Evolutionary conservation across 495 filamentous ascomycete species (phyloP), one percentile per base, ranked within the genome.

Genomic region (Penicillium salamii): DNA sequence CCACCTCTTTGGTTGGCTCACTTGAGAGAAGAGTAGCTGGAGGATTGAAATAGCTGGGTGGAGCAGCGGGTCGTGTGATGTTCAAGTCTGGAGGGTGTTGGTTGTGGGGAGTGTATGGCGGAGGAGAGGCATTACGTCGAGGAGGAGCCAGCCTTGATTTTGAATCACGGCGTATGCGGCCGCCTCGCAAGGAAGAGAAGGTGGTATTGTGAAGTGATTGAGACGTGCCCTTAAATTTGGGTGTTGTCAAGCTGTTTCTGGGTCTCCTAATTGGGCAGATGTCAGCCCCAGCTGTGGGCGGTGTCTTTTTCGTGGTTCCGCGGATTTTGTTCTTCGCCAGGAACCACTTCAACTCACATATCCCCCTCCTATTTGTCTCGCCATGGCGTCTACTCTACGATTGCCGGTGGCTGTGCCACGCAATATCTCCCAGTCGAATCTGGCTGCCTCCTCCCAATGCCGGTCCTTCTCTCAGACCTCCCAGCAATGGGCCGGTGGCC

Each of bases 61-160:
- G 50, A 15, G 21, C 20, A 36, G 33, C 43, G 19, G 57, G 32
- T 36, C 41, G 57, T 15, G 61, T 41, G 32, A 55, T 34, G 26
- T 55, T 66, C 53, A 69, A 41, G 56, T 67, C 57, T 55, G 62
- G 47, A 47, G 55, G 60, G 52, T 58, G 45, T 46, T 59, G 57
- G 53, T 55, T 35, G 53, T 58, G 65, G 28, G 57, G 57, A 46
- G 65, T 59, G 62, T 66, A 64, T 56, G 66, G 63, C 49, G 66
- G 65, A 67, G 71, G 66, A 61, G 65, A 66, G 54, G 56, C 70
- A 71, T 72, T 66, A 65, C 66, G 65, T 62, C 54, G 66, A 69
- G 61, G 62, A 67, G 59, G 66, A 74, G 71, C 71, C 71, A 74
- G 71, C 63, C 67, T 74, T 72, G 58, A 52, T 49, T 50, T 47